Evolutionary conservation across 345 rosid species (phyloP).

Genomic region (Balakata baccata): DNA sequence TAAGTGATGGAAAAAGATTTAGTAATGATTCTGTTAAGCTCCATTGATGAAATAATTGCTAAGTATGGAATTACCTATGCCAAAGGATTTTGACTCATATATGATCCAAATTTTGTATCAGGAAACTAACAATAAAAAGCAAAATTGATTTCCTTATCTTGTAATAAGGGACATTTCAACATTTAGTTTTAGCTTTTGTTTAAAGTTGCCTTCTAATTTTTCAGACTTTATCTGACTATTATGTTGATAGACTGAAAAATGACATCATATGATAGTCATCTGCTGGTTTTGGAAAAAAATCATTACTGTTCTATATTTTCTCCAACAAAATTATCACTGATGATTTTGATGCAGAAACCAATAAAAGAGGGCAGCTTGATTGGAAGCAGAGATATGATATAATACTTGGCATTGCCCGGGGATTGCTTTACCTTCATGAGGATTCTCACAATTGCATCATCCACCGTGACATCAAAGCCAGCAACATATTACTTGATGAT

Average conservation of each 20-base stretch:
- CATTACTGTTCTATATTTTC: not conserved
- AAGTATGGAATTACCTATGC: not conserved
- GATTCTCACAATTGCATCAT: slow-evolving; percentile 76
- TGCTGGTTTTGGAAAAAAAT: too few species aligned
- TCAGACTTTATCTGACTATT: slow-evolving; percentile 7
- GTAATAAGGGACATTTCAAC: not conserved
- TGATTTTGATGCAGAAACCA: slow-evolving; percentile 44
- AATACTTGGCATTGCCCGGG: slow-evolving; percentile 74
- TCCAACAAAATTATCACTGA: slow-evolving; percentile 1
- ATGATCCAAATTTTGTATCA: not conserved
- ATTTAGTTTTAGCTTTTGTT: not conserved
- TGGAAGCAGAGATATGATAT: slow-evolving; percentile 82
- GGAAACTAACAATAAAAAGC: not conserved
- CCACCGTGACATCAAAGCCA: slow-evolving; percentile 95
- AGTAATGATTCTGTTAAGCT: not conserved
- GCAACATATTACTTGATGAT: slow-evolving; percentile 85
- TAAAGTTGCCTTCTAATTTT: not conserved
- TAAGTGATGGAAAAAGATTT: not conserved
- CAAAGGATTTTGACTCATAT: not conserved
- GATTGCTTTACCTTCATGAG: slow-evolving; percentile 91
- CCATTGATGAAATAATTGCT: not conserved
- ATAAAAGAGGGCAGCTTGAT: slow-evolving; percentile 48
- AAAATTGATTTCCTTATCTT: not conserved
- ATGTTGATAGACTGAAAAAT: slow-evolving; percentile 8
- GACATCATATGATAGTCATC: not conserved